Percentiles rank a stretch among this genome's conserved stretches.
These are phyloP conservation scores for Aureoboletus auriporus DNA, from an alignment of 768 basidiomycete genomes.

Conservation along the genomic window DNA sequence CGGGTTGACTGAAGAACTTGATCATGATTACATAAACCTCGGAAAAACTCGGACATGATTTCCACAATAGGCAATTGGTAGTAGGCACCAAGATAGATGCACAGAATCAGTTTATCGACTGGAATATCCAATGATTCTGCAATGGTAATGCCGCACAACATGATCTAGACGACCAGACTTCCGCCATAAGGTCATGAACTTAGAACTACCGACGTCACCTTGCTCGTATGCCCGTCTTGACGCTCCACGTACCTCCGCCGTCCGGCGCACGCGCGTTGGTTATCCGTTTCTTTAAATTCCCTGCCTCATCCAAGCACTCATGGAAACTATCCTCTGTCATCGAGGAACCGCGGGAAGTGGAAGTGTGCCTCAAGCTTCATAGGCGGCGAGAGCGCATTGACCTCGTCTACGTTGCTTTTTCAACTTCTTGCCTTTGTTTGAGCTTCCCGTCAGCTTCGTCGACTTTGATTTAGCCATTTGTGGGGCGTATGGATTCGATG, in stretches of 20 bases:
- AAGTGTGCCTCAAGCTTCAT: constrained; percentile 40
- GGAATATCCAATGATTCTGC: no score
- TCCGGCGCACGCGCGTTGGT: constrained; percentile 70
- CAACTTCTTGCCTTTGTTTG: constrained; percentile 33
- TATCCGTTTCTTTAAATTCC: constrained; percentile 51
- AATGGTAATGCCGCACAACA: no score
- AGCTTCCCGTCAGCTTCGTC: constrained; percentile 23
- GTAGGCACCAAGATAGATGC: no score
- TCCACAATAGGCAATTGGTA: no score
- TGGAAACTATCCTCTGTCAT: constrained; percentile 28
- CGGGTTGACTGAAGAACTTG: no score
- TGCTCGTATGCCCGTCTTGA: no score
- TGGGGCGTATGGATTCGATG: constrained; percentile 22
- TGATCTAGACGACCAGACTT: no score
- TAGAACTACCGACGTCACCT: no score
- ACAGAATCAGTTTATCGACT: no score
- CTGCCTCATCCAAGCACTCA: constrained; percentile 17
- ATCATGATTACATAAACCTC: no score
- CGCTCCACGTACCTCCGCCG: constrained; percentile 83
- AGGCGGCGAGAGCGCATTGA: constrained; percentile 34
- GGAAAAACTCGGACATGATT: no score
- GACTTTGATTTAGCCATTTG: constrained; percentile 24
- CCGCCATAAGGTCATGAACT: no score
- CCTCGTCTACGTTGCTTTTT: constrained; percentile 35
- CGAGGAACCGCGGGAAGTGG: constrained; percentile 59